phyloP scores from a whole-genome alignment of 352 stramenopile species.

The Globisporangium acanthophoron region DNA sequence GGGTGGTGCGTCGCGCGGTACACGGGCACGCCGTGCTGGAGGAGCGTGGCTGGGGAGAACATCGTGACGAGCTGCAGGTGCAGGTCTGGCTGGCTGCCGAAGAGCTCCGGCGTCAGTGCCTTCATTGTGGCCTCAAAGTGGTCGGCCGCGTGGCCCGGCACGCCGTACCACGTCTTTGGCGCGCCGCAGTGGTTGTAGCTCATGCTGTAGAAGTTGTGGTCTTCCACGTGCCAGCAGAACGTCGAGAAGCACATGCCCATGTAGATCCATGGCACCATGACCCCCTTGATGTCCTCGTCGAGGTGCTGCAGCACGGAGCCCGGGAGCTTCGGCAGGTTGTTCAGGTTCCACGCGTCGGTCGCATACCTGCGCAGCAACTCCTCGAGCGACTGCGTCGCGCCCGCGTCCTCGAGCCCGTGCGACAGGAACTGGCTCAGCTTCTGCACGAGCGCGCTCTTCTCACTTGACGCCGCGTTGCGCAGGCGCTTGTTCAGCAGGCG shows the following conservation, averaged over 20 bases:
- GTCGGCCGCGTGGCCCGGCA: constrained; percentile 89
- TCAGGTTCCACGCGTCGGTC: constrained; percentile 95
- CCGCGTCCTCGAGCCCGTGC: constrained; percentile 32
- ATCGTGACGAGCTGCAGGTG: constrained; percentile 91
- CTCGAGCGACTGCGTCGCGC: constrained; percentile 24
- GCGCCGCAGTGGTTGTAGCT: constrained; percentile 98
- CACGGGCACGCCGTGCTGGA: constrained; percentile 88
- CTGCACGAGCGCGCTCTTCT: constrained; percentile 23
- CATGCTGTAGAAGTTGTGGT: constrained; percentile 99
- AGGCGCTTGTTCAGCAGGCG: constrained; percentile 45
- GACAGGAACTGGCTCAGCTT: constrained; percentile 48
- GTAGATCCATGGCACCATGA: constrained; percentile 99
- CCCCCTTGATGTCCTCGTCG: constrained; percentile 96
- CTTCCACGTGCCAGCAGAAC: constrained; percentile 99
- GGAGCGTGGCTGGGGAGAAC: constrained; percentile 68
- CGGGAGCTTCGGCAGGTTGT: constrained; percentile 95
- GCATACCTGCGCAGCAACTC: constrained; percentile 71
- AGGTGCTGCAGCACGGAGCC: constrained; percentile 94
- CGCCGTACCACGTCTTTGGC: constrained; percentile 98
- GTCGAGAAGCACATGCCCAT: constrained; percentile 98
- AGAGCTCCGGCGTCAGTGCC: constrained; percentile 91
- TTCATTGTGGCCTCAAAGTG: constrained; percentile 90
- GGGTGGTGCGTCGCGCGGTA: constrained; percentile 93
- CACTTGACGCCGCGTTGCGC: constrained; percentile 36
- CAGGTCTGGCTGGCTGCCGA: constrained; percentile 94